These are phyloP conservation scores for Lumnitzera racemosa DNA, from an alignment of 345 rosid species.

Conservation along the genomic window DNA sequence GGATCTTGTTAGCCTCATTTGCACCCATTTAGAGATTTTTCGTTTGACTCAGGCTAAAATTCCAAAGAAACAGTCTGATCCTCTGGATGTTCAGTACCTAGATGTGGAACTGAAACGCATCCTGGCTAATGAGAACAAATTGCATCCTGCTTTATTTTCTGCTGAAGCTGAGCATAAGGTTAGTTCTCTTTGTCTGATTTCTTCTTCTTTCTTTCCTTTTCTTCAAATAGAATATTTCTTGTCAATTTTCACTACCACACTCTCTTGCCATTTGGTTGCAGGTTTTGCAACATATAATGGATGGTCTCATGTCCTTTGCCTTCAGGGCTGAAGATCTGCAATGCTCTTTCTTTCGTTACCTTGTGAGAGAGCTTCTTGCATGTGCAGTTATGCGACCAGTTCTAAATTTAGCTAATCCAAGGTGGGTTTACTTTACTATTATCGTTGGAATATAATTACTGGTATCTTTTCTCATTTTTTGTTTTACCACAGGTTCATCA, in stretches of 20 bases:
- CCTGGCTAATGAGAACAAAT: slow-evolving; percentile 68
- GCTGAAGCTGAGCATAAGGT: slow-evolving; percentile 97
- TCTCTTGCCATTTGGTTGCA: slow-evolving; percentile 19
- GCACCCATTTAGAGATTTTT: slow-evolving; percentile 76
- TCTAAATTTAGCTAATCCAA: slow-evolving; percentile 80
- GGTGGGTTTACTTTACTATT: slow-evolving; percentile 32
- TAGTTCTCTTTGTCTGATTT: neutral
- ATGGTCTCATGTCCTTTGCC: slow-evolving; percentile 69
- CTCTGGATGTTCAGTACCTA: slow-evolving; percentile 47
- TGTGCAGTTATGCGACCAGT: slow-evolving; percentile 94
- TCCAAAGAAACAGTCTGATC: slow-evolving; percentile 38
- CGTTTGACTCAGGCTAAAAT: slow-evolving; percentile 70
- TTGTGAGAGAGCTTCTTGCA: slow-evolving; percentile 87
- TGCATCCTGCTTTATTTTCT: slow-evolving; percentile 96
- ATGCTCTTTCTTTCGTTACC: slow-evolving; percentile 69
- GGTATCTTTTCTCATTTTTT: slow-evolving; percentile 10
- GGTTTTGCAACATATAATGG: slow-evolving; percentile 93
- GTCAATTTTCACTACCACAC: slow-evolving; percentile 7
- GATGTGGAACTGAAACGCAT: slow-evolving; percentile 57
- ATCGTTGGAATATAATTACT: neutral
- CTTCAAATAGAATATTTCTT: neutral
- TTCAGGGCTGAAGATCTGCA: slow-evolving; percentile 84
- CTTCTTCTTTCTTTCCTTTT: too few species aligned
- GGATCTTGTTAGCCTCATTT: slow-evolving; percentile 71
- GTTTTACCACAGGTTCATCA: slow-evolving; percentile 61